Evolutionary conservation across 495 filamentous ascomycete species (phyloP), one percentile per base, ranked within the genome.

Genomic region (Penicillium angulare): DNA sequence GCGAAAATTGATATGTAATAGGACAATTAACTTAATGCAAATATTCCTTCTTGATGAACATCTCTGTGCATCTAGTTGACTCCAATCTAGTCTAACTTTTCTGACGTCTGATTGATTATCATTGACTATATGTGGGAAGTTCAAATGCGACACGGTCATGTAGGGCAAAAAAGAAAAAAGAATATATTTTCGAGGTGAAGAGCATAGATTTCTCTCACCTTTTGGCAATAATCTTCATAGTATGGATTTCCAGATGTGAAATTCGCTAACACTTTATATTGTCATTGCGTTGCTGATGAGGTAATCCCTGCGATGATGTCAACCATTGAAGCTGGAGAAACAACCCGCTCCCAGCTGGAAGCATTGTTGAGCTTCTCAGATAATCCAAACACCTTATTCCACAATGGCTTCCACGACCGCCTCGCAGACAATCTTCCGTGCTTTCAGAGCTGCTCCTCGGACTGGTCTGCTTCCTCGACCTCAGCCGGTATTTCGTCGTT

Each of bases 401-500:
- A 50, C 20, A 20, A 61, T 56, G 53, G 43, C 49, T 49, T 43
- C 39, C n/a, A 49, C 26, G 7, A 24, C 16, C 1, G 33, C 47
- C 18, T 17, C 47, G 26, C 24, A 38, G 21, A 50, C 42, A 24
- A 24, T 36, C 26, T 44, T 36, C 26, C 49, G 40, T 43, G 59
- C 64, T 13, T 49, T 71, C 17, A 53, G 42, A 16, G 50, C 64
- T 40, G 52, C 64, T 29, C 57, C 64, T 32, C 58, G 61, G 39
- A 59, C 53, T 41, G 44, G 62, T 2, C 49, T 53, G 31, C 52
- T 63, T 34, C 63, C 58, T 20, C 56, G 64, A 24, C 34, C 61
- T 20, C 64, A 66, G 41, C 67, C 67, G 41, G 51, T 66, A 49
- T 39, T 61, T 38, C 65, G 65, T 42, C 71, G 68, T 26, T 68